Evolutionary conservation across 2,329 filamentous ascomycete genomes (phyloP).

Genomic region (Plectosphaerella plurivora): DNA sequence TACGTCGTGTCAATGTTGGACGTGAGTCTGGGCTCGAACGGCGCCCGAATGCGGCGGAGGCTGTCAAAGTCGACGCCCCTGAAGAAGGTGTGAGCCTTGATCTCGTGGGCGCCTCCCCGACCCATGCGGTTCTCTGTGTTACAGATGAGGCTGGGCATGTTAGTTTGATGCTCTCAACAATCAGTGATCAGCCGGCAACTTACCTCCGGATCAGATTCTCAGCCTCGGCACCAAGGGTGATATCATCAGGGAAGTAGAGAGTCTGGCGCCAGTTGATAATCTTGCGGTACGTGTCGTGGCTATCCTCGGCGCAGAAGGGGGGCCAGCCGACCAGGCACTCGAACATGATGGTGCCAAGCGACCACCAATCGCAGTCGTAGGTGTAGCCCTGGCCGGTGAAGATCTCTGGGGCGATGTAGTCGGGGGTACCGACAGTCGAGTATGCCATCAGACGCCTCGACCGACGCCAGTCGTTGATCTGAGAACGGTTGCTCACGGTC

Average conservation of each 20-base stretch:
- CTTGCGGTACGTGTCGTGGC: constrained; percentile 97
- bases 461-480: constrained; percentile 98
- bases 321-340: constrained; percentile 98
- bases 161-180: constrained; percentile 1
- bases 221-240: constrained; percentile 80
- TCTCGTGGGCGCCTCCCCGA: constrained; percentile 79
- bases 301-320: constrained; percentile 96
- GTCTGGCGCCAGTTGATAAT: constrained; percentile 98
- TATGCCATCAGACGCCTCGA: constrained; percentile 95
- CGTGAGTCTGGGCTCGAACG: constrained; percentile 89
- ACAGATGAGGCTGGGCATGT: constrained; percentile 72
- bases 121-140: constrained; percentile 91
- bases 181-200: constrained; percentile 19
- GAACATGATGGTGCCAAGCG: constrained; percentile 98
- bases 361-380: constrained; percentile 99
- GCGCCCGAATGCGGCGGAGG: constrained; percentile 85
- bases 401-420: constrained; percentile 98
- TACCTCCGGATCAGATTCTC: constrained; percentile 91
- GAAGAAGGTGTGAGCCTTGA: constrained; percentile 95
- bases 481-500: constrained; percentile 93
- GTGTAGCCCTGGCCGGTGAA: constrained; percentile 96
- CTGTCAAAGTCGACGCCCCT: constrained; percentile 93
- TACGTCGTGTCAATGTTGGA: constrained; percentile 96
- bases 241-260: constrained; percentile 93
- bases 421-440: constrained; percentile 94